Evolutionary conservation across 2,329 filamentous ascomycete species (phyloP), one percentile per base, ranked within the genome.

Genomic region (Cladosporium colombiae): DNA sequence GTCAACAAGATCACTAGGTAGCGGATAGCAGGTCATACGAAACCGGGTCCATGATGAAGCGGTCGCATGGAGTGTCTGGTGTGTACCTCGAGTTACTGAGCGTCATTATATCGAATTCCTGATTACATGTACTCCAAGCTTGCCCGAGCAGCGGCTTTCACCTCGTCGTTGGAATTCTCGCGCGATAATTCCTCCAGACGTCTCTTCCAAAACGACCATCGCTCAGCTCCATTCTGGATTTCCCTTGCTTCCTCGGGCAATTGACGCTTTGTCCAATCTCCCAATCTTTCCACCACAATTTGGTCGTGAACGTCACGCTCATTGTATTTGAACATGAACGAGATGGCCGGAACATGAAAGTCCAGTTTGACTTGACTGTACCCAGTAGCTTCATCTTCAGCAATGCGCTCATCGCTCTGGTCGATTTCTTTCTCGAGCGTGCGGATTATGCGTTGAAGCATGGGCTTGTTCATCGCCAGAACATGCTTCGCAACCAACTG

Each of bases 161-260:
- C 46, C 21, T 50, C 46, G 14, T 50, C 46, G 18, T 50, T 23
- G 10, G 11, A 23, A 50, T 27, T 27, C 8, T 18, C 27, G 37
- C 37, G 31, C 37, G 31, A 57, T 11, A 37, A 57, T n/a, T 57
- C 31, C 53, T 57, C 31, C n/a, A 57, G 53, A 11, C 31, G 18
- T 57, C n/a, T 57, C 29, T 29, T 57, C 53, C 31, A 57, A 50
- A 37, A 57, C 31, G 53, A 57, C 53, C 53, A 57, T 57, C 53
- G 53, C 53, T 57, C 53, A 57, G 31, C 53, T 57, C 53, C 53
- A 57, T 14, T 57, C 53, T 13, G 6, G n/a, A 57, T 37, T 23
- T 57, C 53, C 31, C 31, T 37, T 37, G 53, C 53, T 37, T 8
- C 53, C 23, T 21, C n/a, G 21, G 53, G 31, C 53, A 57, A 11